phyloP scores from a whole-genome alignment of 345 rosid genomes.

The Melaleuca quinquenervia region DNA sequence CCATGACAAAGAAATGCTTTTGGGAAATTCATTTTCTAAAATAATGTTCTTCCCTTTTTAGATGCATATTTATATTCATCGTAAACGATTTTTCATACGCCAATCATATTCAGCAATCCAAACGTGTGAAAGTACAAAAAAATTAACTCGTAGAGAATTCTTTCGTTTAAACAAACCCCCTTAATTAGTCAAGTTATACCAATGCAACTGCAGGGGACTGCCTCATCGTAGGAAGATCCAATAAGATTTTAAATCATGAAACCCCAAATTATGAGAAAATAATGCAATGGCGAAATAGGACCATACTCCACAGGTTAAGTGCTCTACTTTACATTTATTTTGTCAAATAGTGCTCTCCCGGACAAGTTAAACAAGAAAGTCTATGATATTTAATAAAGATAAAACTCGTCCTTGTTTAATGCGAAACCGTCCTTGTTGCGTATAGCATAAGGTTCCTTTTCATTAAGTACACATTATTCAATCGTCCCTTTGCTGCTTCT shows the following conservation, averaged over 20 bases:
- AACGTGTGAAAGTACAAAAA: not conserved
- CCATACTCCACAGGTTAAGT: not conserved
- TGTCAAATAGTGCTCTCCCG: not conserved
- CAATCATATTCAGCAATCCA: not conserved
- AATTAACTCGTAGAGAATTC: not conserved
- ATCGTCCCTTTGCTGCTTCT: not conserved
- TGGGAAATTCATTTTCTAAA: not conserved
- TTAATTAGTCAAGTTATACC: not conserved
- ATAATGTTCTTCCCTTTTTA: not conserved
- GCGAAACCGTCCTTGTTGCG: not conserved
- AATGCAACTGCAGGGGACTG: not conserved
- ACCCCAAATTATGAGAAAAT: not conserved
- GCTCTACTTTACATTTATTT: not conserved
- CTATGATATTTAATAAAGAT: not conserved
- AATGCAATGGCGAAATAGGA: not conserved
- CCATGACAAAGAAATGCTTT: not conserved
- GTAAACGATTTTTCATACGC: not conserved
- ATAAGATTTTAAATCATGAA: not conserved
- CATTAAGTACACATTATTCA: not conserved
- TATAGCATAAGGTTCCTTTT: not conserved
- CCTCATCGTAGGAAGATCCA: not conserved
- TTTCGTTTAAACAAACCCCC: not conserved
- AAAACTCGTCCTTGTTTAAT: not conserved
- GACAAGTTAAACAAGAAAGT: not conserved
- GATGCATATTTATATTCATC: not conserved